Evolutionary conservation across 2,329 filamentous ascomycete species (phyloP), one percentile per base, ranked within the genome.

Genomic region (Cercospora sp.): DNA sequence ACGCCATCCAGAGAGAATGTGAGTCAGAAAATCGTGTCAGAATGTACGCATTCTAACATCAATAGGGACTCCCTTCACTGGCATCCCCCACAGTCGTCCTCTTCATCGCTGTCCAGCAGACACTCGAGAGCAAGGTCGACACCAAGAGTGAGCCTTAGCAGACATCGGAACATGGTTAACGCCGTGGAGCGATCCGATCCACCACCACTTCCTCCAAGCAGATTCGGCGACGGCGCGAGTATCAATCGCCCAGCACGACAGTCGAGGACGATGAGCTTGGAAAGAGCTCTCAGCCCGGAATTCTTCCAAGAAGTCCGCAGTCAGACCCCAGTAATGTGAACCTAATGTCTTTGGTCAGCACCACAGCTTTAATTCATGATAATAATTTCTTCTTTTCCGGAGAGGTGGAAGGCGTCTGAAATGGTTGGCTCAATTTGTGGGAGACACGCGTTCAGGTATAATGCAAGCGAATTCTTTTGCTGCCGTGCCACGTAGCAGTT

Each of bases 191-290:
- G 16, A n/a, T 42, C 36, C 36, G 36, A 42, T n/a, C 36, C 36
- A 28, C 28, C 60, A 33, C 42, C 42, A 18, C 42, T 63, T 18
- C 60, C 60, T 16, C 45, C 42, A 20, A 23, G 12, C 26, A 63
- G 10, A 26, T 53, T 55, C 13, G 26, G 28, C 5, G 45, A 63
- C 48, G 16, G 48, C 48, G 48, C 48, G 3, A 13, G 48, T 53
- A 20, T 53, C 48, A 53, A 10, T 62, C 40, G 36, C 36, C 36
- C 36, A 8, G 40, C 16, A 28, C 31, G 60, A 28, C 60, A 31
- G 42, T 59, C 63, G 16, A 45, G 63, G 26, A 64, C 33, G 13
- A 36, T 65, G 55, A 65, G 63, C 16, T 33, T 60, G 26, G 42
- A 60, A 10, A 51, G 33, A 36, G 57, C 63, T 9, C n/a, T 60